Base-by-base conservation (phyloP, 371 early-diverging fungal genomes). In the Mucor ambiguus region DNA sequence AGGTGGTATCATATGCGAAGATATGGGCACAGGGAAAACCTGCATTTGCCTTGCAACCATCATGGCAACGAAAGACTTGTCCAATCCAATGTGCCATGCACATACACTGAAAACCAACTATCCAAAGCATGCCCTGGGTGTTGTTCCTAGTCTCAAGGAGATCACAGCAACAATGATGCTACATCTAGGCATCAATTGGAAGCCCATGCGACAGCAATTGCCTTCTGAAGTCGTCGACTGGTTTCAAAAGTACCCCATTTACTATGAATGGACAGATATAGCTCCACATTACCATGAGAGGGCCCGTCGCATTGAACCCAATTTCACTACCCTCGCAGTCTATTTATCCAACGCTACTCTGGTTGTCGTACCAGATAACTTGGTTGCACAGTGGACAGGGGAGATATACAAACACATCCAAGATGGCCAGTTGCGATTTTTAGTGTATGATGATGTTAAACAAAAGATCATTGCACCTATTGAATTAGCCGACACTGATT, bases 1-100 rank as follows among this genome's bases (percentile, higher is more conserved):
- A 2, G 91, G 90, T 12, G 93, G 93, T 0, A 88, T 93, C 62
- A 85, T 92, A 30, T 90, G 90, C 72, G 93, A 92, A 71, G 90
- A 91, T 41, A 93, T 93, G 91, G 89, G 94, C 6, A 89, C 90
- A 2, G 93, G 93, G 9, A 92, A 91, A 67, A 92, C 92, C 0
- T 84, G 84, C 70, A 85, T 90, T 20, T 88, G 90, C 61, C 73
- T 93, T 7, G 89, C 91, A 16, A 75, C 89, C 5, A 82, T 90
- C 14, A 76, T 89, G 35, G 78, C 78, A 35, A 89, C 90, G 0
- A 79, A 77, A 49, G 74, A 85, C 35, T 78, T 89, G 12, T 84
- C 83, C 1, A 56, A 64, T 38, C 62, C 69, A 6, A 20, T 71
- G 0, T 58, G 76, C 18, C 68, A 55, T 20, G 8, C 11, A 6